phyloP scores from a whole-genome alignment of 306 rosid genomes.

The Quercus glauca region DNA sequence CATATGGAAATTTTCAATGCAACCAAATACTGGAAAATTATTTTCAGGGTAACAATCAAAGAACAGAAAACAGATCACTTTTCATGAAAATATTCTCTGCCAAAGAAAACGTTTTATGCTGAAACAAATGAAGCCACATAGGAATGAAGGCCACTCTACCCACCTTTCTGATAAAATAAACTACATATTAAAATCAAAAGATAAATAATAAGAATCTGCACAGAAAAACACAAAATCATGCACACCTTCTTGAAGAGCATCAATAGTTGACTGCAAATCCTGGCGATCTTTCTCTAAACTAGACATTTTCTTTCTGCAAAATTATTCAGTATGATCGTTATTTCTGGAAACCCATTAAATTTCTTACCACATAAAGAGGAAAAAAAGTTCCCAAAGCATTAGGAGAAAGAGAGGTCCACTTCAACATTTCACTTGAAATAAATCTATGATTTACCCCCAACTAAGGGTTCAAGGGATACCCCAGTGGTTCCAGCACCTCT shows the following conservation, averaged over 20 bases:
- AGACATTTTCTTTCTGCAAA: conserved; percentile 76
- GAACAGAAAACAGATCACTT: too few species aligned
- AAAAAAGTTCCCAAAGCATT: not conserved
- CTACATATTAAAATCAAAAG: not conserved
- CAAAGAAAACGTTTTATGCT: too few species aligned
- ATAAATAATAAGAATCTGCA: not conserved
- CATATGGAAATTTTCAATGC: too few species aligned
- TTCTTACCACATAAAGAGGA: not conserved
- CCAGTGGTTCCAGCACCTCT: too few species aligned
- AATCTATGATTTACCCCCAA: not conserved
- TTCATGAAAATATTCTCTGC: too few species aligned
- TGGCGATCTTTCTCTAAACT: conserved; percentile 82
- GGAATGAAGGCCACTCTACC: not conserved
- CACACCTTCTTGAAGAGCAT: conserved; percentile 92
- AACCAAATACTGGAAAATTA: too few species aligned
- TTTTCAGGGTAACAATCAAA: too few species aligned
- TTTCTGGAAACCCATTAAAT: conserved; percentile 3
- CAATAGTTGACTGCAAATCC: conserved; percentile 82
- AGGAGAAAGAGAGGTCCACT: not conserved
- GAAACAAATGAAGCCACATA: not conserved
- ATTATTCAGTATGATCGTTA: conserved; percentile 22
- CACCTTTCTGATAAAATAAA: not conserved
- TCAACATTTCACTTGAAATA: not conserved
- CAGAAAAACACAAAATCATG: not conserved
- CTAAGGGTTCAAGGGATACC: not conserved